These are phyloP conservation scores for Fusarium compactum DNA, from an alignment of 2,329 filamentous ascomycete species.

Conservation along the genomic window DNA sequence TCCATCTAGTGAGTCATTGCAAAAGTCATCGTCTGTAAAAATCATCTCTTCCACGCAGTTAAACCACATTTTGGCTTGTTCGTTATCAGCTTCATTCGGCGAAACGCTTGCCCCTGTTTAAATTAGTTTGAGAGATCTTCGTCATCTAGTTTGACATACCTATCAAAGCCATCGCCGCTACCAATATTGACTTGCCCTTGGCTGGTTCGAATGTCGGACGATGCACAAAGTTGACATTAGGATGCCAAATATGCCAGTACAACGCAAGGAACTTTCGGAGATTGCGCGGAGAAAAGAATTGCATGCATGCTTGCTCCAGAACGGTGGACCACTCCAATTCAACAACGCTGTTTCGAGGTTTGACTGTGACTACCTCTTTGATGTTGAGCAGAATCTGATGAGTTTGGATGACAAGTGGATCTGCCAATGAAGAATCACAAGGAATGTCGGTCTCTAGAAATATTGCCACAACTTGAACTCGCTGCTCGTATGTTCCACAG, in stretches of 20 bases:
- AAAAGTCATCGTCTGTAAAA: conserved; percentile 1
- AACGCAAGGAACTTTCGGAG: not conserved
- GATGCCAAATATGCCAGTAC: conserved; percentile 15
- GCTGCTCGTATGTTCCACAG: not conserved
- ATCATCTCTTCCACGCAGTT: not conserved
- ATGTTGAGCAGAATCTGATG: conserved; percentile 6
- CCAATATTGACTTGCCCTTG: not conserved
- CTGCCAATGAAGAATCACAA: rapidly evolving
- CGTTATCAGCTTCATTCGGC: not conserved
- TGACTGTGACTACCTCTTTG: not conserved
- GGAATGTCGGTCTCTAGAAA: rapidly evolving
- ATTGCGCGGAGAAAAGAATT: not conserved
- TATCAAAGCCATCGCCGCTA: not conserved
- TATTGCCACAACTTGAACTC: not conserved
- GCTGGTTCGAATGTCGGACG: not conserved
- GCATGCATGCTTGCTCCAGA: not conserved
- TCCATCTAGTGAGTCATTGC: not conserved
- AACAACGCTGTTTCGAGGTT: not conserved
- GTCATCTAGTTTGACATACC: not conserved
- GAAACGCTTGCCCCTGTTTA: not conserved
- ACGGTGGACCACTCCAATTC: not conserved
- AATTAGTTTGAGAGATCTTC: not conserved
- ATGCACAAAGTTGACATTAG: conserved; percentile 4
- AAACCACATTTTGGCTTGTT: conserved; percentile 5
- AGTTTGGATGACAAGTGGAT: not conserved